Evolutionary conservation across 352 stramenopile genomes (phyloP).

Genomic region (Phytophthora foliorum): DNA sequence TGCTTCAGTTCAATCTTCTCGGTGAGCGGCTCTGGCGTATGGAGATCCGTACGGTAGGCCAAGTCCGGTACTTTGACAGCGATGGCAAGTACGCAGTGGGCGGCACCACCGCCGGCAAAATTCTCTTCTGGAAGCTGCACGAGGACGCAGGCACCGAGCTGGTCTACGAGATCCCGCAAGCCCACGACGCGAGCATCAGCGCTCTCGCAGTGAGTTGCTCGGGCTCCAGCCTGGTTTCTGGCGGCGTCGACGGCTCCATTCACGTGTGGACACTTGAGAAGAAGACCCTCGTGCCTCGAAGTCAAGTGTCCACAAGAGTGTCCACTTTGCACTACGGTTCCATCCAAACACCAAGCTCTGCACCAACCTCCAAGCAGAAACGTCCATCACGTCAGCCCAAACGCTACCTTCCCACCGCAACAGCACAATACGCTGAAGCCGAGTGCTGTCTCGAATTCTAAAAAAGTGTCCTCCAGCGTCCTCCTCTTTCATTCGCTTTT

Average conservation of each 20-base stretch:
- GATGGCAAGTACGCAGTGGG: constrained; percentile 79
- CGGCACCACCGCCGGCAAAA: constrained; percentile 64
- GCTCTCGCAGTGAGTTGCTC: constrained; percentile 63
- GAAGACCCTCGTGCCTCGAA: constrained; percentile 3
- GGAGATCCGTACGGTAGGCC: constrained; percentile 56
- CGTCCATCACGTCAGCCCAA: constrained; percentile 1
- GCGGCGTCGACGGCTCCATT: constrained; percentile 66
- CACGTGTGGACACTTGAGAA: constrained; percentile 64
- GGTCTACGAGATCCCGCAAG: constrained; percentile 70
- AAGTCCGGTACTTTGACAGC: constrained; percentile 77
- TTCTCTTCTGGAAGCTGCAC: constrained; percentile 80
- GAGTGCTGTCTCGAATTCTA: constrained; percentile 51
- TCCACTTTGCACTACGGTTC: constrained; percentile 20
- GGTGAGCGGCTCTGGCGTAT: constrained; percentile 63
- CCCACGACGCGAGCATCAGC: constrained; percentile 72
- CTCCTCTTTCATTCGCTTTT: background rate
- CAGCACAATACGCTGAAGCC: constrained; percentile 39
- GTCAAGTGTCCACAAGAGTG: background rate
- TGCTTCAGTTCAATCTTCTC: constrained; percentile 63
- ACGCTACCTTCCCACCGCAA: constrained; percentile 21
- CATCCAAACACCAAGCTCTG: constrained; percentile 29
- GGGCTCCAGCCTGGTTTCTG: constrained; percentile 69
- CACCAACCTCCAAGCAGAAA: background rate
- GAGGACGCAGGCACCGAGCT: constrained; percentile 48
- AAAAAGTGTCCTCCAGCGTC: constrained; percentile 12